Conservation (phyloP, 1,139 yeast genomes). For the Candida mesenterica region DNA sequence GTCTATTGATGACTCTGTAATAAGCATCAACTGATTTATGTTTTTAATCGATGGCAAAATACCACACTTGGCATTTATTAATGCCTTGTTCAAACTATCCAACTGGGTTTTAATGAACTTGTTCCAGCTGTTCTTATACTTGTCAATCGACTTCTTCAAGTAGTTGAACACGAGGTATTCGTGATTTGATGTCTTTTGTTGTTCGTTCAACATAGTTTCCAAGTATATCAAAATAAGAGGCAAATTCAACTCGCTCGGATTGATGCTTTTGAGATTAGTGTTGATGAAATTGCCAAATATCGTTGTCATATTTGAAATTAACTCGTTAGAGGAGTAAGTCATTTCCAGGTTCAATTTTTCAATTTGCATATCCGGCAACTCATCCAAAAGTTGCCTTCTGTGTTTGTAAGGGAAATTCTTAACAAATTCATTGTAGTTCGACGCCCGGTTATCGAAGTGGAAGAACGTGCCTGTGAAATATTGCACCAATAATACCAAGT, state of each 20-base stretch:
- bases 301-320: slow-evolving; percentile 49
- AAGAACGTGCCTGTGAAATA: slow-evolving; percentile 64
- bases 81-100: slow-evolving; percentile 51
- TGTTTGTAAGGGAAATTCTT: slow-evolving; percentile 36
- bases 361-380: slow-evolving; percentile 17
- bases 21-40: slow-evolving; percentile 31
- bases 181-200: slow-evolving; percentile 45
- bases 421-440: slow-evolving; percentile 51
- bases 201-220: slow-evolving; percentile 38
- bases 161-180: slow-evolving; percentile 58
- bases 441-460: slow-evolving; percentile 53
- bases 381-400: slow-evolving; percentile 29
- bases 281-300: slow-evolving; percentile 53
- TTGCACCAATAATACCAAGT: slow-evolving; percentile 51
- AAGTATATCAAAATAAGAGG: slow-evolving; percentile 41
- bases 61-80: slow-evolving; percentile 43
- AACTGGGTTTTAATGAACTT: slow-evolving; percentile 56
- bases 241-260: slow-evolving; percentile 36
- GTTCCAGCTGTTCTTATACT: slow-evolving; percentile 56
- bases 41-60: slow-evolving; percentile 35
- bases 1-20: slow-evolving; percentile 35
- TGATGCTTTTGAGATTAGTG: slow-evolving; percentile 34
- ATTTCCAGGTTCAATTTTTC: slow-evolving; percentile 15
- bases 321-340: slow-evolving; percentile 49
- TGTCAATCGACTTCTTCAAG: slow-evolving; percentile 52